Percentiles rank a stretch among this genome's conserved stretches.
Evolutionary conservation across 768 basidiomycete genomes (phyloP).

Genomic region (Arthromyces matolae): DNA sequence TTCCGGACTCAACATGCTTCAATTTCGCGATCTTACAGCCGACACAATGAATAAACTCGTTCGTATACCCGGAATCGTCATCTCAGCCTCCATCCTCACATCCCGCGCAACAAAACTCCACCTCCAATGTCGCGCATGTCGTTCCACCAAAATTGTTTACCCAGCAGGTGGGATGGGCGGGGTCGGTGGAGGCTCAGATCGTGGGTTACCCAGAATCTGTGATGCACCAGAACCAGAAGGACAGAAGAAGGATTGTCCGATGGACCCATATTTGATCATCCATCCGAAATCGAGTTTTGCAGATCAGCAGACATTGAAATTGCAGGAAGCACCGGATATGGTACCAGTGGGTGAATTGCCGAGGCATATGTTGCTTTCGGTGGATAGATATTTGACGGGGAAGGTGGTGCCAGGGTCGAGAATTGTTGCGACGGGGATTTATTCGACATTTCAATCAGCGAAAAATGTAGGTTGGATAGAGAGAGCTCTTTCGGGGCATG

Average conservation of each 20-base stretch:
- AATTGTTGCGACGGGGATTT: conserved; percentile 92
- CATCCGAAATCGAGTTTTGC: conserved; percentile 93
- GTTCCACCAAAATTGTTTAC: conserved; percentile 72
- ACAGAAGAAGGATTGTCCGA: conserved; percentile 90
- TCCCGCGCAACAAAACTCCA: conserved; percentile 91
- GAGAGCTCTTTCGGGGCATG: not conserved
- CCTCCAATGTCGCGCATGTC: conserved; percentile 90
- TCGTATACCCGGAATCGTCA: conserved; percentile 95
- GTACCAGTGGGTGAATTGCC: conserved; percentile 98
- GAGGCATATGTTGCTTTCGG: conserved; percentile 88
- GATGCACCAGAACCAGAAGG: conserved; percentile 76
- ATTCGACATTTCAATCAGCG: conserved; percentile 89
- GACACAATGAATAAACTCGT: conserved; percentile 95
- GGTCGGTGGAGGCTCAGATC: conserved; percentile 80
- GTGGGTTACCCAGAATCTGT: conserved; percentile 83
- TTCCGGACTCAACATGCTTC: conserved; percentile 89
- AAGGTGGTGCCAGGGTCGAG: conserved; percentile 95
- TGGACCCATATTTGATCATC: conserved; percentile 94
- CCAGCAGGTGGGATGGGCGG: conserved; percentile 81
- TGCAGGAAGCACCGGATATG: conserved; percentile 99
- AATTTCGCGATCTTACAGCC: conserved; percentile 91
- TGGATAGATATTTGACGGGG: conserved; percentile 87
- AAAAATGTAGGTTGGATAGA: conserved; percentile 58
- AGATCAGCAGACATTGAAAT: conserved; percentile 93
- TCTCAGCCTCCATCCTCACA: conserved; percentile 91